These are phyloP conservation scores for Myriosclerotinia curreyana DNA, from an alignment of 2,329 filamentous ascomycete species.

Conservation along the genomic window DNA sequence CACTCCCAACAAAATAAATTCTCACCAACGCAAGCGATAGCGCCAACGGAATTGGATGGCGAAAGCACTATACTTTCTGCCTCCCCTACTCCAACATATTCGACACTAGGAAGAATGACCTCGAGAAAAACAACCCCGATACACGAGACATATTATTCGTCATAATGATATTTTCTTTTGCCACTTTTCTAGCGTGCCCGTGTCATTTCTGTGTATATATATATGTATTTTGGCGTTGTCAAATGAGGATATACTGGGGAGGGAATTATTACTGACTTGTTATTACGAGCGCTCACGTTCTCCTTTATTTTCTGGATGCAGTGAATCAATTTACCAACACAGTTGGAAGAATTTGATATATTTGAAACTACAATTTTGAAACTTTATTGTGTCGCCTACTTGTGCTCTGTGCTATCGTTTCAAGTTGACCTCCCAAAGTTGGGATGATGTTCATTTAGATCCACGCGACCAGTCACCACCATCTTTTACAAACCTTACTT, in stretches of 20 bases:
- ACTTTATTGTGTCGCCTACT: not conserved
- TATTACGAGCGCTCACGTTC: not conserved
- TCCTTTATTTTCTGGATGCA: not conserved
- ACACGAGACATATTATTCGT: slow-evolving; percentile 31
- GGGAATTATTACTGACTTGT: slow-evolving; percentile 13
- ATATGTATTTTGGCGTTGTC: slow-evolving; percentile 12
- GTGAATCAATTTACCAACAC: slow-evolving; percentile 8
- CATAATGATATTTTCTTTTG: slow-evolving; percentile 15
- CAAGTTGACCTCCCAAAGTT: not conserved
- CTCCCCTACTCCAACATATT: slow-evolving; percentile 29
- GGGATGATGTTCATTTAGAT: not conserved
- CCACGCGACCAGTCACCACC: not conserved
- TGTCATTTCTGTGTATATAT: not conserved
- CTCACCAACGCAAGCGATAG: not conserved
- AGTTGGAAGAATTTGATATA: slow-evolving; percentile 10
- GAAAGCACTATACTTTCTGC: slow-evolving; percentile 1
- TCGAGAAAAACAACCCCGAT: slow-evolving; percentile 24
- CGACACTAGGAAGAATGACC: slow-evolving; percentile 22
- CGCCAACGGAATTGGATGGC: slow-evolving; percentile 15
- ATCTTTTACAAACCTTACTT: no score
- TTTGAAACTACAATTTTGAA: not conserved
- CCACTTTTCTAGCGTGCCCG: not conserved
- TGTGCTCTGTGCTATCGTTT: no score
- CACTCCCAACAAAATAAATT: slow-evolving; percentile 23
- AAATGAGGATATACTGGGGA: not conserved